Evolutionary conservation across 2,329 filamentous ascomycete species (phyloP).

Genomic region (Microdochium paspali): DNA sequence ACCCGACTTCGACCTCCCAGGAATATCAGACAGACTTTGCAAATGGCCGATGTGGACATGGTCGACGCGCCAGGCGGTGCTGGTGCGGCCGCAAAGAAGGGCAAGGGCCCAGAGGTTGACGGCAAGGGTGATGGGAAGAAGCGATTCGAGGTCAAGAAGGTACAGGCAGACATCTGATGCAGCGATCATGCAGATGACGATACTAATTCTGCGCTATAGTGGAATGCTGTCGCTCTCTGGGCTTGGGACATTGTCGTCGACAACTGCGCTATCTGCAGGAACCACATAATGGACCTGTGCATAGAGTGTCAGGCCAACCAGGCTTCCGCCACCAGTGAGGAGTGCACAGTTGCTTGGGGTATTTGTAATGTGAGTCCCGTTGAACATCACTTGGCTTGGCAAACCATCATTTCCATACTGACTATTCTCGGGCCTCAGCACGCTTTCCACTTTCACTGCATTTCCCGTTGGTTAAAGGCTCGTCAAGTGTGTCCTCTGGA

Average conservation of each 20-base stretch:
- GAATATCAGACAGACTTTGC: not conserved
- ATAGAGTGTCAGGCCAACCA: slow-evolving; percentile 99
- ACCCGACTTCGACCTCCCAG: not conserved
- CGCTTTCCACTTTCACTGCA: slow-evolving; percentile 99
- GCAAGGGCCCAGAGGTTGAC: slow-evolving; percentile 33
- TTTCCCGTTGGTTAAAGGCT: slow-evolving; percentile 98
- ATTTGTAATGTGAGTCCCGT: slow-evolving; percentile 83
- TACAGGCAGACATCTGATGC: slow-evolving; percentile 28
- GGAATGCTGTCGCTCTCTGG: slow-evolving; percentile 97
- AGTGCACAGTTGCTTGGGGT: slow-evolving; percentile 98
- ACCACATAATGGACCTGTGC: slow-evolving; percentile 99
- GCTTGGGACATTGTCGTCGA: slow-evolving; percentile 99
- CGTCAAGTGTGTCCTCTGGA: slow-evolving; percentile 95
- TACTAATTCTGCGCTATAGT: slow-evolving; percentile 42
- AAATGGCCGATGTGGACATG: slow-evolving; percentile 96
- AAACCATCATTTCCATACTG: too few species aligned
- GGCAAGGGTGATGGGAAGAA: slow-evolving; percentile 67
- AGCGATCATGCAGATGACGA: too few species aligned
- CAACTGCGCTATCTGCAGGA: slow-evolving; percentile 98
- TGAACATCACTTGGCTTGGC: not conserved
- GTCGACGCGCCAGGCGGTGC: slow-evolving; percentile 62
- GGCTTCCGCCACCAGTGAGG: slow-evolving; percentile 90
- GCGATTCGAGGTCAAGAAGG: slow-evolving; percentile 98
- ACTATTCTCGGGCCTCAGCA: slow-evolving; percentile 50
- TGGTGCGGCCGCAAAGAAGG: slow-evolving; percentile 42